Evolutionary conservation across 139 green algal species (phyloP), one percentile per base, ranked within the genome.

Genomic region (Raphidocelis subcapitata): DNA sequence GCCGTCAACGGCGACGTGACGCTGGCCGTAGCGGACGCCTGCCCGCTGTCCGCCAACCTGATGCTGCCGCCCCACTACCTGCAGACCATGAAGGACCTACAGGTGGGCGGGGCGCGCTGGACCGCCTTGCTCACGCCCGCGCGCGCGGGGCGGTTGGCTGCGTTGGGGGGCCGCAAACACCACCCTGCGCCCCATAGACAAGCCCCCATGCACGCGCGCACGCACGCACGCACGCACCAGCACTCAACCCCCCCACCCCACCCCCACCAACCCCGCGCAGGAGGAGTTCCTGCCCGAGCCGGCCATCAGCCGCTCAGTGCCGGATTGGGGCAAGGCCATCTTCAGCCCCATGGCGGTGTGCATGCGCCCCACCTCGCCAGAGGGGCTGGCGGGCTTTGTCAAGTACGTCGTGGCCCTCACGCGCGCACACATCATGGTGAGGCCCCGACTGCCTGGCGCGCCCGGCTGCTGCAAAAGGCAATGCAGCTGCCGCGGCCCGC

Each of bases 281-380:
- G 14, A n/a, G 8, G 16, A 52, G 62, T 32, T 37, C 12, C 41
- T 49, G 41, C 41, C 41, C 12, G 41, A 49, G 8, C 41, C 41
- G 41, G 41, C 8, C 8, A 49, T 12, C 41, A 49, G 41, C 12
- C 41, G 41, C 8, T 8, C 41, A 20, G 41, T 92, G 3, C 91
- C 91, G 0, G 83, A 92, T 12, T 96, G 91, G 91, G 91, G 90
- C 35, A 60, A 61, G 2, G 65, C 77, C 37, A 95, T 94, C 65
- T 94, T 96, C 77, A 91, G 82, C 0, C 77, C 82, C n/a, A 44
- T 82, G 62, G 93, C 87, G 69, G 65, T 95, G 24, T 83, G 86
- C 67, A 81, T 94, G 55, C 57, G 74, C 26, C 91, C 91, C 0
- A 33, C 70, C 4, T 49, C 23, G 0, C 24, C 62, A 5, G 56